Evolutionary conservation across 352 stramenopile species (phyloP), one percentile per base, ranked within the genome.

Genomic region (Pythium aphanidermatum): DNA sequence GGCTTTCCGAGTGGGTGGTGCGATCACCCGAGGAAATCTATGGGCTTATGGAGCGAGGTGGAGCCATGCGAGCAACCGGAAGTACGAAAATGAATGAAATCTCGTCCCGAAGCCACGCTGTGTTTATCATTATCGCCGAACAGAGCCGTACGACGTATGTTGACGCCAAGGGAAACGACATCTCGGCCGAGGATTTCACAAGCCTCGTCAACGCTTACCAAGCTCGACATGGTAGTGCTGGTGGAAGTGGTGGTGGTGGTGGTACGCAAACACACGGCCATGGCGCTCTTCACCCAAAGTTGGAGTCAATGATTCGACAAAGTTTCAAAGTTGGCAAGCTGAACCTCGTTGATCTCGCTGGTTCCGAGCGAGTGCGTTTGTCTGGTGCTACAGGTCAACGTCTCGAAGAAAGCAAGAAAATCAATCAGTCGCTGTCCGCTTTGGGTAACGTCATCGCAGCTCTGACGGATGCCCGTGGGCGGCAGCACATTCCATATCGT

Each of bases 41-140:
- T 51, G 85, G 85, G 1, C 74, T 98, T 12, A 98, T 98, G 91
- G 87, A 96, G 49, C 76, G 88, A n/a, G 84, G 82, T 20, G 79
- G 75, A 1, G 71, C 74, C 0, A 89, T 91, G 67, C 78, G 84
- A 7, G 83, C 83, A 7, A 94, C 83, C 0, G 66, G 84, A 2
- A 86, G 69, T 42, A 95, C 84, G 28, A 90, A 90, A 48, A 95
- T 95, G 84, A 95, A 95, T 46, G 83, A 94, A 61, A 58, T 91
- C 5, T 91, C 78, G 7, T 91, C 78, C 2, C 74, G 81, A 11
- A 88, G 78, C 20, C 91, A 97, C 44, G 88, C 90, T 2, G 86
- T 97, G n/a, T 96, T 97, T 51, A 95, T 96, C 58, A 96, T 97
- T 51, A 97, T 97, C 51, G 89, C 88, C 0, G 91, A 98, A 65